Evolutionary conservation across 306 rosid genomes (phyloP), one percentile per base, ranked within the genome.

Genomic region (Cicer judaicum): DNA sequence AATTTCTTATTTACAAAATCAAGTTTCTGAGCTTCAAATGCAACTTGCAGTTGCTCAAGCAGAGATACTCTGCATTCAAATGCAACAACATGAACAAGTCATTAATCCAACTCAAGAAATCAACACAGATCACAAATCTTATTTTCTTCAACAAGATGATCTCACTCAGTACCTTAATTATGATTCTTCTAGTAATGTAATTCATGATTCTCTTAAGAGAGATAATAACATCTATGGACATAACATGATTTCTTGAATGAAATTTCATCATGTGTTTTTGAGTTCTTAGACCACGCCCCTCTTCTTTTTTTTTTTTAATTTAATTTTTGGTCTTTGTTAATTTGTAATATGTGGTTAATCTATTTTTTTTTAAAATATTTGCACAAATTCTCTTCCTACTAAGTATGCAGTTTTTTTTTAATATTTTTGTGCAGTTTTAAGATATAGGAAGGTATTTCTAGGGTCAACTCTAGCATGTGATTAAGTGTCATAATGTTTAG

Each of bases 31-130:
- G 74, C 91, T 94, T 13, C 95, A 94, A 71, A 94, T 90, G 98
- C 96, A 94, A 66, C 91, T 94, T 10, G 95, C 98, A 2, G 86
- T 92, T 60, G 98, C 95, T 56, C 93, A 94, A 49, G 93, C 98
- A 12, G 97, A 94, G 85, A 90, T 94, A 18, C 90, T 92, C 39
- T 90, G 96, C 83, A 81, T 84, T 66, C 96, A 92, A 62, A 90
- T 92, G 98, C 89, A 88, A 72, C 89, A 88, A 70, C 84, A 88
- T 13, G 93, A 88, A 43, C 82, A 86, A 1, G 71, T 78, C 73
- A 68, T 73, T 24, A 24, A 24, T 74, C 80, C 68, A n/a, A 14
- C 53, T 76, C 66, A 43, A 54, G 75, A 73, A 80, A 59, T 65
- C 11, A 72, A 78, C 16, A 56, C 65, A 12, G 65, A 85, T 18